These are phyloP conservation scores for Musa beccarii DNA, from an alignment of 176 grass and related monocot genomes.

Conservation along the genomic window DNA sequence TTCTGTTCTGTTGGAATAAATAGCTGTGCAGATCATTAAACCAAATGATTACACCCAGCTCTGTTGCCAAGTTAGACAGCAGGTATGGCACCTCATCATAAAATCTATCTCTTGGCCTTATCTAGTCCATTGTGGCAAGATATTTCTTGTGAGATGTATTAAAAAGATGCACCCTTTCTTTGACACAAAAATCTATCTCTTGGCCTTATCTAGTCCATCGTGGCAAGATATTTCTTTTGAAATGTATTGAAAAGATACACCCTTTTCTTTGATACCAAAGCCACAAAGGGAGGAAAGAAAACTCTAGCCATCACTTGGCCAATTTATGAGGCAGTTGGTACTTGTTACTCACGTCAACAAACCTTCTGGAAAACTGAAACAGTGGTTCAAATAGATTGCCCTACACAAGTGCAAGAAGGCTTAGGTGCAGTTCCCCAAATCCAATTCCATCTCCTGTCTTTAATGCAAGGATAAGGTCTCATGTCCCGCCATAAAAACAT, in stretches of 20 bases:
- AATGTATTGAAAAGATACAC: not conserved
- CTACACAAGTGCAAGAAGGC: not conserved
- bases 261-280: not conserved
- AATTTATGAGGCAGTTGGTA: not conserved
- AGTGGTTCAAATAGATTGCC: not conserved
- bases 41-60: not conserved
- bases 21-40: not conserved
- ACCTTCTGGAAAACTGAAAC: too few species aligned
- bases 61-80: not conserved
- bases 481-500: not conserved
- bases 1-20: too few species aligned
- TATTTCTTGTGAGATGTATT: not conserved
- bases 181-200: too few species aligned
- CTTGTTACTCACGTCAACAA: not conserved
- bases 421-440: conserved; percentile 6
- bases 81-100: too few species aligned
- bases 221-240: not conserved
- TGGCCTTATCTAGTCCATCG: too few species aligned
- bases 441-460: not conserved
- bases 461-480: not conserved
- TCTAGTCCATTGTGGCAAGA: not conserved
- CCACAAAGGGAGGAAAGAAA: not conserved
- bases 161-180: not conserved
- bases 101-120: too few species aligned
- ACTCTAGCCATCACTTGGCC: not conserved